Conservation (phyloP, 331 rosid species). For the Spiraea crenata region DNA sequence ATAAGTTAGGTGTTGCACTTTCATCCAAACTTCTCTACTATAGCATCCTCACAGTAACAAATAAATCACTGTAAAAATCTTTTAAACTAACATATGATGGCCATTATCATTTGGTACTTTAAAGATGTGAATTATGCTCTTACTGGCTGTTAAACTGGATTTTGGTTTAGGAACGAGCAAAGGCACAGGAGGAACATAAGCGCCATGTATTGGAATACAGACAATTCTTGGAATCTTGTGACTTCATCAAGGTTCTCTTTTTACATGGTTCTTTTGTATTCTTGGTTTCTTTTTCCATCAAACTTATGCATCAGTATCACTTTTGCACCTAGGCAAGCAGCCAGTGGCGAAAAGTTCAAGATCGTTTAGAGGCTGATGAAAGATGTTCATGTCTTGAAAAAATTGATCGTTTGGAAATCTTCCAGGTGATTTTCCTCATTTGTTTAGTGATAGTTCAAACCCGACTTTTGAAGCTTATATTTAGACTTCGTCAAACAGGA, state of each 20-base stretch:
- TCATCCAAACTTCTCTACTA: background rate
- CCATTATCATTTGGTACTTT: background rate
- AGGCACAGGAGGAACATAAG: slow-evolving; percentile 72
- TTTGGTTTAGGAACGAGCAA: slow-evolving; percentile 66
- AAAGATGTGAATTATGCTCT: slow-evolving; percentile 22
- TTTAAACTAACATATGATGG: background rate
- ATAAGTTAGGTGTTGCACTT: background rate
- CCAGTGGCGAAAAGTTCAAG: slow-evolving; percentile 97
- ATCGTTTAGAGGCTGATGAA: slow-evolving; percentile 88
- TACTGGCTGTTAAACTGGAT: slow-evolving; percentile 20
- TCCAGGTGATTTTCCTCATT: slow-evolving; percentile 50
- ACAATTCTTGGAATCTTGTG: slow-evolving; percentile 83
- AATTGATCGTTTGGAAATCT: slow-evolving; percentile 74
- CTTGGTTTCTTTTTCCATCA: slow-evolving; percentile 19
- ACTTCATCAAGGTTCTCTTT: slow-evolving; percentile 72
- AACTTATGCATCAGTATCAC: slow-evolving; percentile 21
- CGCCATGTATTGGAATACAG: slow-evolving; percentile 59
- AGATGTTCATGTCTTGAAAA: slow-evolving; percentile 87
- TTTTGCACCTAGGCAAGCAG: slow-evolving; percentile 60
- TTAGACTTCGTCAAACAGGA: slow-evolving; percentile 44
- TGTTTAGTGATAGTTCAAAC: slow-evolving; percentile 17
- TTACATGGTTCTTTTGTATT: slow-evolving; percentile 12
- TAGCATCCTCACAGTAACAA: background rate
- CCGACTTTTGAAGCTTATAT: slow-evolving; percentile 30
- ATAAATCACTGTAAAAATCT: background rate